Base-by-base conservation (phyloP, 768 basidiomycete genomes). In the Butyriboletus loyo region DNA sequence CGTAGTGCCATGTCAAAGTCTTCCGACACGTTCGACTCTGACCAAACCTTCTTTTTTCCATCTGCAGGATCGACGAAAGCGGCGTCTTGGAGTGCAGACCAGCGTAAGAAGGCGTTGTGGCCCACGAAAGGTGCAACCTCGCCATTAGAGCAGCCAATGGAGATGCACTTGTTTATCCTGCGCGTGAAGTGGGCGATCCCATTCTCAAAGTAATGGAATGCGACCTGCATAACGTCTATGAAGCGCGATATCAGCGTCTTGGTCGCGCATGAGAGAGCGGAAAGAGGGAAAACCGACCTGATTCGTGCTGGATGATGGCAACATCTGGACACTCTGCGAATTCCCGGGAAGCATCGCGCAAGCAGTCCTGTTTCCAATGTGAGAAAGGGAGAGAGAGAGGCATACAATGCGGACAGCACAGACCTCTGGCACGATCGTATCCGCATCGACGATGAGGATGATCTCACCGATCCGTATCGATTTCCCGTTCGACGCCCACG, bases 181-280 rank as follows among this genome's bases (percentile, higher is more conserved):
- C 85, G 82, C 5, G 92, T 95, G 69, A 96, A 96, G 67, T 89
- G 85, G n/a, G 92, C 83, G 56, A 95, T 90, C 25, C 89, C 90
- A 60, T 92, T 92, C 66, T 96, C 92, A 63, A 95, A 94, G 72
- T 88, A 94, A 64, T 92, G 85, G 65, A 84, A 73, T 0, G 88
- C 89, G 49, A 92, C 91, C 69, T 94, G 89, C 85, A 94, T 92
- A 55, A 94, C 91, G 61, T 91, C 89, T 43, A 32, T 35, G 22
- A 50, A 36, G n/a, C 7, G 3, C 0, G 7, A 59, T 65, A 10
- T 61, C 57, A 81, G 79, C 9, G 24, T 38, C 17, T 14, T 8
- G 35, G 8, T 49, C n/a, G n/a, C n/a, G 9, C 34, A 6, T 17
- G 11, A 36, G 15, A 41, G 21, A n/a, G 9, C 11, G 0, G 39